Evolutionary conservation across 768 basidiomycete species (phyloP).

Genomic region (Amanita rimosa): DNA sequence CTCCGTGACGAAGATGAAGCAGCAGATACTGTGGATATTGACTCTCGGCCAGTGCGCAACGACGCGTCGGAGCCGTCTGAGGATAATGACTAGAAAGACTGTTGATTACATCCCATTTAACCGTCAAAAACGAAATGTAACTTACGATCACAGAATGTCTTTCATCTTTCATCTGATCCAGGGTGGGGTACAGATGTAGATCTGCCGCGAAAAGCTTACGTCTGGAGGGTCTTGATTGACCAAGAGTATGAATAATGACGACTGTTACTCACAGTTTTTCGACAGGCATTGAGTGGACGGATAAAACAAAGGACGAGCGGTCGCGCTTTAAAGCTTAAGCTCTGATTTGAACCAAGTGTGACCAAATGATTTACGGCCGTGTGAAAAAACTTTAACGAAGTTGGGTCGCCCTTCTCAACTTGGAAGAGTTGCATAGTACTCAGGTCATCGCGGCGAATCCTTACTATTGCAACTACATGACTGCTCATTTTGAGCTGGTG

Average conservation of each 20-base stretch:
- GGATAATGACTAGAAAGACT: constrained; percentile 14
- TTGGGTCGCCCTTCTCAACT: too few species aligned
- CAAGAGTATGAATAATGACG: neutral
- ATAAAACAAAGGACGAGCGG: too few species aligned
- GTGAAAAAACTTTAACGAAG: too few species aligned
- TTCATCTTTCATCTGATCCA: constrained; percentile 14
- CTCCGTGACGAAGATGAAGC: constrained; percentile 6
- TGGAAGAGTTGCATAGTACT: too few species aligned
- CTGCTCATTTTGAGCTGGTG: too few species aligned
- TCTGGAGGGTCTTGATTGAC: constrained; percentile 10
- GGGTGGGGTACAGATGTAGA: constrained; percentile 20
- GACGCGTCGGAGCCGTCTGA: constrained; percentile 13
- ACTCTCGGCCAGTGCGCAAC: constrained; percentile 1
- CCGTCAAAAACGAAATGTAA: neutral
- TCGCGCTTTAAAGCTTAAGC: too few species aligned
- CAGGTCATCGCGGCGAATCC: too few species aligned
- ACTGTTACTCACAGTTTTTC: constrained; percentile 20
- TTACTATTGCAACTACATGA: too few species aligned
- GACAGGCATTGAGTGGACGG: constrained; percentile 16
- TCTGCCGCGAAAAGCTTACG: constrained; percentile 22
- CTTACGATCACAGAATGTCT: constrained; percentile 17
- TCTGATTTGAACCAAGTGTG: neutral
- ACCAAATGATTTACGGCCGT: too few species aligned
- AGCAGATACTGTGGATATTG: neutral
- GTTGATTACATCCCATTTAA: too few species aligned